Evolutionary conservation across 257 asterid genomes (phyloP).

Genomic region (Oldenlandia corymbosa): DNA sequence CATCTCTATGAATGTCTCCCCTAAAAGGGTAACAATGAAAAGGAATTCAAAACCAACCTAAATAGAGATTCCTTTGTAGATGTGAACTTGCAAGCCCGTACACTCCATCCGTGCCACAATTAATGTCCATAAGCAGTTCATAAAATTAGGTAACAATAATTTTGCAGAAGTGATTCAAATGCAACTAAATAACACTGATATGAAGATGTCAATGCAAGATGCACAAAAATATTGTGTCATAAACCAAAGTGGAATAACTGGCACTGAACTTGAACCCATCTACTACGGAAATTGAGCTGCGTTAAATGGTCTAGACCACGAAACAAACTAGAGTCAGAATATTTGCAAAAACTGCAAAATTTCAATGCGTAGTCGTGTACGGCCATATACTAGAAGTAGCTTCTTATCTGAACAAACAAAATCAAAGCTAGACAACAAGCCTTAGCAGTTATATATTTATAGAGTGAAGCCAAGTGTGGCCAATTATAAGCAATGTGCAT

Average conservation of each 20-base stretch:
- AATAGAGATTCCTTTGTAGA: neutral
- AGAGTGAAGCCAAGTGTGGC: neutral
- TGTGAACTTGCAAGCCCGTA: neutral
- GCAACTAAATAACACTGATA: neutral
- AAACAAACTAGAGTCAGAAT: neutral
- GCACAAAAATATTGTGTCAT: neutral
- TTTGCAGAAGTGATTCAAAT: neutral
- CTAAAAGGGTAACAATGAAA: slow-evolving; percentile 25
- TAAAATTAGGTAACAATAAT: neutral
- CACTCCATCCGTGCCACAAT: neutral
- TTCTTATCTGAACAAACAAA: neutral
- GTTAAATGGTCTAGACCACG: neutral
- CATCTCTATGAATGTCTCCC: slow-evolving; percentile 73
- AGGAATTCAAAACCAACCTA: neutral
- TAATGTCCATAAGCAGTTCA: neutral
- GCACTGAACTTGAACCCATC: neutral
- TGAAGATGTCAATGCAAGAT: neutral
- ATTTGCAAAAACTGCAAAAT: neutral
- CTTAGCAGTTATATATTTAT: neutral
- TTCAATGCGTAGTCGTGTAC: neutral
- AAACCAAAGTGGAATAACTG: neutral
- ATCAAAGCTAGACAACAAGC: neutral
- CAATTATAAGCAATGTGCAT: neutral
- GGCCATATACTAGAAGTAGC: neutral
- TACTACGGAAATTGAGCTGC: neutral